Base-by-base conservation (phyloP, 2,329 filamentous ascomycete genomes). In the Aspergillus sojae region DNA sequence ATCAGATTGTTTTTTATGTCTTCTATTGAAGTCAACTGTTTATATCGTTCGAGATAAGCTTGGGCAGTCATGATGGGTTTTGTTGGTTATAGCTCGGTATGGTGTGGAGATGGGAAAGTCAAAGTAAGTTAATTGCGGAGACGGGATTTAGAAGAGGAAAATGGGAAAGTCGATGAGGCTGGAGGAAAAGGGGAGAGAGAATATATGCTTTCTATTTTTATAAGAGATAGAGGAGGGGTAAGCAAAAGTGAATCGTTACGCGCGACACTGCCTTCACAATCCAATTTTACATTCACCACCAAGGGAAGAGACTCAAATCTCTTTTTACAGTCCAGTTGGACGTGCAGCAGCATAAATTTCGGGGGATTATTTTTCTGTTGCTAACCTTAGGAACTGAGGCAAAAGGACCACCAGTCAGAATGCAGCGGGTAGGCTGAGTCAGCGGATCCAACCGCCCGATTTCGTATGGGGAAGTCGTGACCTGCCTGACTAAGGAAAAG, bases 1-100 rank as follows among this genome's bases (percentile, higher is more conserved):
- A 84, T 83, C 52, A 84, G 73, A 57, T 76, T 75, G 70, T 83
- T 80, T 67, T 82, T 83, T 60, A 77, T 77, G 54, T 82, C 75
- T 66, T 84, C 82, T 62, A 81, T 70, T 32, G 75, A 70, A 60
- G 77, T 77, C 60, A 83, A 66, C 63, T 80, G 75, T 64, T 79
- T 77, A 74, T 80, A 82, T 68, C 81, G 80, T 64, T 81, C 75
- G 45, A 76, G 69, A 63, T 76, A 78, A 57, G 72, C 72, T 56
- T 72, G 70, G 46, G 75, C 71, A 46, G 73, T 72, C 71, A 78
- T 75, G 60, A 64, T 72, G 61, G 62, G 21, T 26, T 23, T 28
- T 48, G 21, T 14, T 48, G 11, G 68, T 72, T 61, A 56, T 34
- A 48, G 46, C 59, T 32, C n/a, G 39, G 48, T 28, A 50, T 62